Percentiles rank a stretch among this genome's conserved stretches.
These are phyloP conservation scores for Lactarius sp. DNA, from an alignment of 768 basidiomycete genomes.

Conservation along the genomic window DNA sequence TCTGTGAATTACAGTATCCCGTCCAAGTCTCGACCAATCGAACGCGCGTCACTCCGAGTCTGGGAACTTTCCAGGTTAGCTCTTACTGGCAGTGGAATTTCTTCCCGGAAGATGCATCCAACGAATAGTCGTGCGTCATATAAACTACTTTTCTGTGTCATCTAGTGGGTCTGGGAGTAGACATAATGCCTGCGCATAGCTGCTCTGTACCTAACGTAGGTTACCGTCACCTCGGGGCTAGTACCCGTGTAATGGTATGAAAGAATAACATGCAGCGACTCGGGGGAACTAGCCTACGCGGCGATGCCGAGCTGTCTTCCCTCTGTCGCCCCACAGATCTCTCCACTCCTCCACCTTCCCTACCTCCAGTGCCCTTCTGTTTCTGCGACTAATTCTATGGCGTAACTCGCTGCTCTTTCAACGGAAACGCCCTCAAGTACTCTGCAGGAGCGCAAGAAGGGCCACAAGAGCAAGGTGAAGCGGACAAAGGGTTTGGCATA, in stretches of 20 bases:
- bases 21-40: too few relatives aligned
- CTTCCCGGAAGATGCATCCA: too few relatives aligned
- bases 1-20: too few relatives aligned
- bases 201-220: not conserved
- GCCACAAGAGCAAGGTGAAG: too few relatives aligned
- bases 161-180: not conserved
- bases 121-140: too few relatives aligned
- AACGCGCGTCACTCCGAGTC: too few relatives aligned
- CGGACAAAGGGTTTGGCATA: too few relatives aligned
- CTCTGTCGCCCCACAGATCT: not conserved
- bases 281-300: not conserved
- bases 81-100: too few relatives aligned
- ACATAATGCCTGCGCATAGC: not conserved
- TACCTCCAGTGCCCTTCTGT: not conserved
- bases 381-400: not conserved
- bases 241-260: not conserved
- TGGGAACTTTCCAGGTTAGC: too few relatives aligned
- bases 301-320: not conserved
- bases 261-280: not conserved
- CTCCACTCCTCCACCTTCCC: not conserved
- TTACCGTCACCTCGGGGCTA: not conserved
- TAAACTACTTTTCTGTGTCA: not conserved
- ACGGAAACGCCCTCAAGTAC: not conserved
- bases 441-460: too few relatives aligned
- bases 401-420: not conserved